Evolutionary conservation across 495 filamentous ascomycete species (phyloP), one percentile per base, ranked within the genome.

Genomic region (Penicillium turbatum): DNA sequence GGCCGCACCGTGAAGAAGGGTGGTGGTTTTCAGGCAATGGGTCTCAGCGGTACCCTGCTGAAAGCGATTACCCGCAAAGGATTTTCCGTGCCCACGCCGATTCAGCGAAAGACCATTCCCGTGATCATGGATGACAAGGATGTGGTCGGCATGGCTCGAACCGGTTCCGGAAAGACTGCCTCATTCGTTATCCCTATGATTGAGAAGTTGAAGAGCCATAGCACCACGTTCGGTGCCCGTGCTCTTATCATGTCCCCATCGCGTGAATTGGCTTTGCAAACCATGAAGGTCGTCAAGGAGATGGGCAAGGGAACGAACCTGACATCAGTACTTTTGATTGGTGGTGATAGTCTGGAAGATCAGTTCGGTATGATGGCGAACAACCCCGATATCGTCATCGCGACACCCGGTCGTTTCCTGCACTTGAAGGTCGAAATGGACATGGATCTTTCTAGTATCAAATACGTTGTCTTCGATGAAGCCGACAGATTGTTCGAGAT

Each of bases 151-250:
- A 99, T 97, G 95, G 93, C 93, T 4, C 79, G 93, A 44, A 98
- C 93, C 16, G 93, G 93, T 67, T 95, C 90, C 34, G 93, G 93
- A 67, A 98, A 98, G 74, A 96, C 92, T 1, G 93, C 92, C 2
- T 92, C 93, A 12, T 98, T 98, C 67, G 90, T 98, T 5, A 92
- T 98, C 51, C 93, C 93, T 37, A 93, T 98, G 92, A 88, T 99
- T 54, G 87, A 97, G 74, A 89, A 87, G 48, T 75, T 99, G 56
- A 95, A 89, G 70, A 78, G 81, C n/a, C 93, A 99, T 63, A 95
- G 86, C 62, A 83, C 83, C 9, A 84, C 83, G 64, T 81, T 97
- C 55, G 93, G 93, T 24, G 82, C 90, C 32, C 79, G 93, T 58
- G 95, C 83, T 10, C 72, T 97, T 49, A 85, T 99, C 32, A 61